These are phyloP conservation scores for Colletotrichum chrysophilum DNA, from an alignment of 2,329 filamentous ascomycete genomes.

Conservation along the genomic window DNA sequence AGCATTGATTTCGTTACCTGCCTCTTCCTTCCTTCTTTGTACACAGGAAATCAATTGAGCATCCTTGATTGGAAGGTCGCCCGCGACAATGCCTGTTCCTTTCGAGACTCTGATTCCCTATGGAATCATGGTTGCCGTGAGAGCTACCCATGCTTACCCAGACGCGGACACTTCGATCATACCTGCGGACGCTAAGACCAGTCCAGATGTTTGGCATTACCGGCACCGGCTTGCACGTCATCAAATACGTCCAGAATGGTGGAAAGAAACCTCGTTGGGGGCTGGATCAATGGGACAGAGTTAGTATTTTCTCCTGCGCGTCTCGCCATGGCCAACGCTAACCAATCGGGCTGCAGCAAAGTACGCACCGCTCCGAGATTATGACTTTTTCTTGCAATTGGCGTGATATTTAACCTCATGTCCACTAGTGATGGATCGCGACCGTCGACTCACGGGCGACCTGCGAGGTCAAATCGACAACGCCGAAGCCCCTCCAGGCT, in stretches of 20 bases:
- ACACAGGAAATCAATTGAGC: conserved; percentile 10
- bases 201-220: conserved; percentile 67
- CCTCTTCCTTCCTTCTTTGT: neutral
- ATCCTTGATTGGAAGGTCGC: conserved; percentile 19
- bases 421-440: conserved; percentile 67
- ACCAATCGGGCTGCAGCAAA: conserved; percentile 52
- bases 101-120: conserved; percentile 70
- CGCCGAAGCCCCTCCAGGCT: conserved; percentile 60
- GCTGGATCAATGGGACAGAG: conserved; percentile 68
- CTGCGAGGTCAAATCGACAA: conserved; percentile 64
- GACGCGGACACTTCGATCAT: neutral
- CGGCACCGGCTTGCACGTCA: conserved; percentile 61
- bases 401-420: conserved; percentile 2
- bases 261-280: conserved; percentile 66
- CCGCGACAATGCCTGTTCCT: conserved; percentile 62
- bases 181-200: conserved; percentile 26
- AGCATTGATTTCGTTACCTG: neutral
- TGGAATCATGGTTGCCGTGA: conserved; percentile 66
- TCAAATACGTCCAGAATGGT: conserved; percentile 64
- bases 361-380: conserved; percentile 38
- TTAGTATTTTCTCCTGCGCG: conserved; percentile 35
- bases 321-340: conserved; percentile 26
- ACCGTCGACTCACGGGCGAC: conserved; percentile 64
- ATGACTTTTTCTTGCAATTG: neutral
- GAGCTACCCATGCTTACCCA: conserved; percentile 29